Evolutionary conservation across 441 rosid species (phyloP), one percentile per base, ranked within the genome.

Genomic region (Mallotus japonicus): DNA sequence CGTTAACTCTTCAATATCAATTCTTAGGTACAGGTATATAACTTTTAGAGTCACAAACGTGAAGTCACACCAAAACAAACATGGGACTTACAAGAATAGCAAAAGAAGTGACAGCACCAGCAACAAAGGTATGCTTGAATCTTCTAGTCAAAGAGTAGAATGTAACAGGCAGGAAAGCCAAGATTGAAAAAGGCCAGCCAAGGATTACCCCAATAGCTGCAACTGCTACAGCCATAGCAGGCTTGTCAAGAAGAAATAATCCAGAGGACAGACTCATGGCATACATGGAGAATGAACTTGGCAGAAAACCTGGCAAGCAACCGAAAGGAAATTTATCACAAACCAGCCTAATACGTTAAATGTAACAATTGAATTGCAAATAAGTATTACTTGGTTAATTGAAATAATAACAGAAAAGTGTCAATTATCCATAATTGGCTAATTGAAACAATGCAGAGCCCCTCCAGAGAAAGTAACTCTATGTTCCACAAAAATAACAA

Each of bases 271-370:
- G 99, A 82, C 97, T 92, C 82, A 92, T 88, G 37, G 97, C 97
- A 84, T 95, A 91, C 97, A 95, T 92, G 34, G 99, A 89, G 83
- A 95, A 95, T 20, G 99, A 95, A 83, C 99, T 92, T 15, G 99
- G 99, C 80, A 95, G 85, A 71, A 95, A 92, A 80, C 99, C 99
- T 95, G 75, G 71, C 62, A 79, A 69, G 65, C 10, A 68, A 57
- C 67, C 15, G 57, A 71, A 49, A 1, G 28, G 1, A 47, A 2
- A 28, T 42, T 28, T 3, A 56, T 49, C 16, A 62, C 14, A 62
- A 40, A 56, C 17, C 42, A 71, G 55, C 49, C 59, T 32, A 28
- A 37, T 3, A 65, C 22, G 0, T 28, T 22, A 15, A 19, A 72
- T 12, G 46, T 42, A 49, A 53, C 47, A 22, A 57, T 44, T 13